phyloP scores from a whole-genome alignment of 1,139 yeast species.

The Yarrowia galli region DNA sequence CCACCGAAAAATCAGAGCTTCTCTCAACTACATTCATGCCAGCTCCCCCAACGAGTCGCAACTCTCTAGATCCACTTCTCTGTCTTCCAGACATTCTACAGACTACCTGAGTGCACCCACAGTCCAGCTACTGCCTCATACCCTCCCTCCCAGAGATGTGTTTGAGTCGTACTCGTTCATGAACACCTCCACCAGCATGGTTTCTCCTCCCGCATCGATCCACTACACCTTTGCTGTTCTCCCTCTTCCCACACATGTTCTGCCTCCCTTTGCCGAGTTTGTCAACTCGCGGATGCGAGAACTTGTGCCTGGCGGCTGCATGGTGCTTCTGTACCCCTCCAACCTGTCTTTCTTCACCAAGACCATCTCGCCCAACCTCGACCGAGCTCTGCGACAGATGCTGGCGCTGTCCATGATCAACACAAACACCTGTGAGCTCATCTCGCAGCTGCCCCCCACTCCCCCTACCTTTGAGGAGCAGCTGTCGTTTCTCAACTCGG shows the following conservation, averaged over 20 bases:
- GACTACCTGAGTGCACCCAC: constrained; percentile 27
- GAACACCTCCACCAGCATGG: constrained; percentile 40
- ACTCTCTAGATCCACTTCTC: neutral
- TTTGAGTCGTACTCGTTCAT: constrained; percentile 39
- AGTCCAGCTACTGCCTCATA: constrained; percentile 8
- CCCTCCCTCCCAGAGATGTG: constrained; percentile 16
- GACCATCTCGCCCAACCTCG: constrained; percentile 46
- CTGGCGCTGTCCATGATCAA: constrained; percentile 46
- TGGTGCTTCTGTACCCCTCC: constrained; percentile 46
- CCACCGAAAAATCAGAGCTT: constrained; percentile 21
- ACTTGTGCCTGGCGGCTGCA: constrained; percentile 45
- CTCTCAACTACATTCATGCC: constrained; percentile 17
- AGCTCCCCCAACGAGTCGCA: constrained; percentile 14
- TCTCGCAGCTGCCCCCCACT: constrained; percentile 44
- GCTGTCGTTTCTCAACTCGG: constrained; percentile 8
- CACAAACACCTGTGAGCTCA: constrained; percentile 46
- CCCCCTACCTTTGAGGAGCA: constrained; percentile 27
- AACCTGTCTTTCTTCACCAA: constrained; percentile 44
- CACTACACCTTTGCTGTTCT: constrained; percentile 45
- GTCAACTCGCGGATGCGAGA: constrained; percentile 44
- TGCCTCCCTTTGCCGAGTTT: constrained; percentile 44
- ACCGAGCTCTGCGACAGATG: constrained; percentile 45
- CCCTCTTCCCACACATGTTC: constrained; percentile 46
- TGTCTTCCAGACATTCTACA: constrained; percentile 14
- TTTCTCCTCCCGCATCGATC: constrained; percentile 45